Conservation (phyloP, 176 grass and related monocot genomes). For the Otatea glauca region DNA sequence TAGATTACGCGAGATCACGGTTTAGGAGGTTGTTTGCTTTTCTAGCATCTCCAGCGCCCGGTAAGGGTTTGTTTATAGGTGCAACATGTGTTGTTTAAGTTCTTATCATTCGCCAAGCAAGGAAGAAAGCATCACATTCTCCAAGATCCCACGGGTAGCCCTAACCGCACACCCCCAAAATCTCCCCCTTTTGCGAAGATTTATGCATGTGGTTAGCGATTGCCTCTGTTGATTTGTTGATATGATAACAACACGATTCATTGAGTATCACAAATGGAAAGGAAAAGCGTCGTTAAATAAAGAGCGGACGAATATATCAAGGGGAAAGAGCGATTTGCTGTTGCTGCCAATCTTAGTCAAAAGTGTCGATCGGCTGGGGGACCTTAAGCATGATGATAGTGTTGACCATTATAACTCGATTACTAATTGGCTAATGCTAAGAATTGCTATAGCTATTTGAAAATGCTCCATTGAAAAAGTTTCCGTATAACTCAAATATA, state of each 20-base stretch:
- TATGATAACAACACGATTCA: constrained; percentile 38
- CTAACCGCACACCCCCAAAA: constrained; percentile 17
- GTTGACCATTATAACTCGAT: constrained; percentile 2
- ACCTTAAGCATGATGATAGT: constrained; percentile 17
- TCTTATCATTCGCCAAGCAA: constrained; percentile 15
- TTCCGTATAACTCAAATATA: too few species aligned
- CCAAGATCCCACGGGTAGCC: constrained; percentile 52
- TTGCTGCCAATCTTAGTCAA: constrained; percentile 42
- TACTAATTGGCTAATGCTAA: not conserved
- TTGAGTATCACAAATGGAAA: constrained; percentile 19
- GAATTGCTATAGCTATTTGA: not conserved
- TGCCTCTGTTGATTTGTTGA: constrained; percentile 28
- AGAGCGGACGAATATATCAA: constrained; percentile 46
- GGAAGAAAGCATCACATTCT: constrained; percentile 54
- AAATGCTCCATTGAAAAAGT: not conserved
- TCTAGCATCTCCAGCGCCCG: constrained; percentile 19
- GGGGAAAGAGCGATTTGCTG: constrained; percentile 38
- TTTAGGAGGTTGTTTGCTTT: constrained; percentile 38
- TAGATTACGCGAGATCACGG: constrained; percentile 51
- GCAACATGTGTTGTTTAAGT: not conserved
- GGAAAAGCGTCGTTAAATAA: constrained; percentile 22
- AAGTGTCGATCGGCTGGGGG: constrained; percentile 26
- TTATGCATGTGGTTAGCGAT: constrained; percentile 54
- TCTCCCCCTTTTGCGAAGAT: constrained; percentile 42
- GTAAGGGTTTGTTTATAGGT: constrained; percentile 29